These are phyloP conservation scores for Paraconiothyrium sp. DNA, from an alignment of 2,329 filamentous ascomycete species.

Conservation along the genomic window DNA sequence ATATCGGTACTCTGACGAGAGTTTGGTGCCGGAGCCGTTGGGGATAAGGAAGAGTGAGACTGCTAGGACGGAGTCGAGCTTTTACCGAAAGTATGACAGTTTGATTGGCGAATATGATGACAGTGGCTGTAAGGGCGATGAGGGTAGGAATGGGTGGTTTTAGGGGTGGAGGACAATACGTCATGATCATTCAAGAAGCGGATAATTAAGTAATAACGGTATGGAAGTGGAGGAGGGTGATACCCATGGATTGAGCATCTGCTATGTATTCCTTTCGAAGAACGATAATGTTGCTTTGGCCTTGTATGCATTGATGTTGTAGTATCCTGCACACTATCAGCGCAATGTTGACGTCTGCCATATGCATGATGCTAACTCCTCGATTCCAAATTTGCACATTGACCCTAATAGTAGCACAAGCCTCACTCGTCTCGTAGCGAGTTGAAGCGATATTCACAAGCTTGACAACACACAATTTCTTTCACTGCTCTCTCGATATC, in stretches of 20 bases:
- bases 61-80: background rate
- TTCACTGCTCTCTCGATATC: background rate
- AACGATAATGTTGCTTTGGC: background rate
- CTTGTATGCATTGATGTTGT: background rate
- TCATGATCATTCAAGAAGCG: background rate
- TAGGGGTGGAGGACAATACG: background rate
- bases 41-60: background rate
- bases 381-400: background rate
- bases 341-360: background rate
- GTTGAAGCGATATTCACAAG: slow-evolving; percentile 2
- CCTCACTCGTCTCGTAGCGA: background rate
- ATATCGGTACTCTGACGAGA: background rate
- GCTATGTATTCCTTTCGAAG: background rate
- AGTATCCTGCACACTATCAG: background rate
- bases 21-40: background rate
- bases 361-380: slow-evolving; percentile 1
- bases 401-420: slow-evolving; percentile 9
- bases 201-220: background rate
- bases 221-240: background rate
- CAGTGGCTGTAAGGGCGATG: background rate
- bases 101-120: background rate
- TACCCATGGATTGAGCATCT: background rate
- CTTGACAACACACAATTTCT: too few species aligned
- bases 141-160: background rate
- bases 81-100: slow-evolving; percentile 1